Evolutionary conservation across 1,284 basidiomycete genomes (phyloP).

Genomic region (Ceratobasidium papillatum): DNA sequence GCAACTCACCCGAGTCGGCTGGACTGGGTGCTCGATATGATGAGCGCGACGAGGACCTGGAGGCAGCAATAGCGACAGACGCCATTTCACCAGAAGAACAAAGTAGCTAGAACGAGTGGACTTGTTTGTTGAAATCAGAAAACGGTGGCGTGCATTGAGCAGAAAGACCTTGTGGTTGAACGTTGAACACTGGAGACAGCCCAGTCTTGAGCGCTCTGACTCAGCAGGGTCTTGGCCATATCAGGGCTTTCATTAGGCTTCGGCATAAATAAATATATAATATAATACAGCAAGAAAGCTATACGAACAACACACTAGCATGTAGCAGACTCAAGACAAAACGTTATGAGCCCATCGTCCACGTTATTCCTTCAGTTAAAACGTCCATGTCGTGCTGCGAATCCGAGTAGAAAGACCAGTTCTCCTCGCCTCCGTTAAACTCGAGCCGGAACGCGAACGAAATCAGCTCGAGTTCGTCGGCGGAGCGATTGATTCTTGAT

Average conservation of each 20-base stretch:
- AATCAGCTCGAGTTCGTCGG: slow-evolving; percentile 74
- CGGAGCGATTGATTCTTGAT: slow-evolving; percentile 65
- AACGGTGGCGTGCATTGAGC: background rate
- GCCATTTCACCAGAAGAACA: slow-evolving; percentile 15
- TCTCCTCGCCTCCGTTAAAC: slow-evolving; percentile 59
- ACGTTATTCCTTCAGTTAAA: slow-evolving; percentile 26
- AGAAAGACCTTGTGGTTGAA: slow-evolving; percentile 3
- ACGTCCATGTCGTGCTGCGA: slow-evolving; percentile 70
- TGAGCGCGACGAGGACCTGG: slow-evolving; percentile 31
- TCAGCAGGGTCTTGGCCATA: slow-evolving; percentile 16
- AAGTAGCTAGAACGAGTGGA: slow-evolving; percentile 14
- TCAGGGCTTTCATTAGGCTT: slow-evolving; percentile 12
- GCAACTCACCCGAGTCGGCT: background rate
- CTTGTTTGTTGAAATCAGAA: background rate
- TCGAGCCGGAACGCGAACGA: slow-evolving; percentile 74
- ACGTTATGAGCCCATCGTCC: slow-evolving; percentile 8
- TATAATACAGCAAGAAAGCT: background rate
- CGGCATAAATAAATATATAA: background rate
- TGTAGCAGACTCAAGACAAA: background rate
- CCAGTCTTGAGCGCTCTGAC: background rate
- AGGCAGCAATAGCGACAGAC: slow-evolving; percentile 9
- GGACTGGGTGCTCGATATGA: slow-evolving; percentile 39
- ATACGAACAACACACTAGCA: background rate
- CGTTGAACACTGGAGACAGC: background rate
- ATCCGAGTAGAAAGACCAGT: slow-evolving; percentile 73